Percentiles rank a stretch among this genome's conserved stretches.
Conservation (phyloP, 1,284 basidiomycete species). For the Pseudozyma sp. region DNA sequence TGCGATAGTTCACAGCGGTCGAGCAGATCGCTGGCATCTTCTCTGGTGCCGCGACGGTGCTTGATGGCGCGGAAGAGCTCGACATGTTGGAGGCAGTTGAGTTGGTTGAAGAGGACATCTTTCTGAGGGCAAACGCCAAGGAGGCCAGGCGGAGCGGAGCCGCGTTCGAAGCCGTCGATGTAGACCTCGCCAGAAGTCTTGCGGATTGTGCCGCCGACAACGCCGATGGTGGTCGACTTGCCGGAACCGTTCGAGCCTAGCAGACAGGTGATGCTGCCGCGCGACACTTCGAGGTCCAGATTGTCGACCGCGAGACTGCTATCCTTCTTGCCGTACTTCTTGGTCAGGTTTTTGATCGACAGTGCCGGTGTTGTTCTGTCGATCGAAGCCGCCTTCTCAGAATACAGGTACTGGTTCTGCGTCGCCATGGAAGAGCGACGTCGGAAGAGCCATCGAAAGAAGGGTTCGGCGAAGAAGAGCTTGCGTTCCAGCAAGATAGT, state of each 20-base stretch:
- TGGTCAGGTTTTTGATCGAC: constrained; percentile 32
- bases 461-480: constrained; percentile 75
- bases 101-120: constrained; percentile 82
- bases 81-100: constrained; percentile 80
- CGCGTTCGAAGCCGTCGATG: constrained; percentile 72
- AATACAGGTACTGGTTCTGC: background rate
- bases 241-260: constrained; percentile 78
- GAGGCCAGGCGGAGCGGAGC: constrained; percentile 72
- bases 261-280: constrained; percentile 79
- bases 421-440: constrained; percentile 5
- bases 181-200: constrained; percentile 74
- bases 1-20: constrained; percentile 75
- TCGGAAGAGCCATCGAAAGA: constrained; percentile 60
- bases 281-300: constrained; percentile 75
- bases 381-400: constrained; percentile 19
- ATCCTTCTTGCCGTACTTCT: constrained; percentile 46
- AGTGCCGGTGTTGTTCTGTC: constrained; percentile 27
- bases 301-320: constrained; percentile 69
- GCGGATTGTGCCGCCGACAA: constrained; percentile 76
- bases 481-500: constrained; percentile 75
- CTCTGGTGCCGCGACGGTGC: constrained; percentile 72
- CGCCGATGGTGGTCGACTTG: constrained; percentile 80
- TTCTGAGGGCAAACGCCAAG: constrained; percentile 84
- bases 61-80: constrained; percentile 81
- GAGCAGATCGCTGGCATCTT: constrained; percentile 32